Conservation (phyloP, 106 monocot species). For the Platanthera guangdongensis region DNA sequence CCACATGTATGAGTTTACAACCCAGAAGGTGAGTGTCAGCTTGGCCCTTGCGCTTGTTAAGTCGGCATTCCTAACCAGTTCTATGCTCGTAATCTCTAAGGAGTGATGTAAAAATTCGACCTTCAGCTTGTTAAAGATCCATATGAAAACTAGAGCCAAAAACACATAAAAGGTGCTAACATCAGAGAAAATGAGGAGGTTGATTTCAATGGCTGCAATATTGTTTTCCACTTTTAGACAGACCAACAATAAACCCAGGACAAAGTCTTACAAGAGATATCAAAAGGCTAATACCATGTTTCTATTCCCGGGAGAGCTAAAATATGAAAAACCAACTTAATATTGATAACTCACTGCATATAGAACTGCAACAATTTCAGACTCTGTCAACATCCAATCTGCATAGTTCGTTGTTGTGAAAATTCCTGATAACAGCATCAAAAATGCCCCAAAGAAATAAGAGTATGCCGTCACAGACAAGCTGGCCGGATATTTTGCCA, state of each 20-base stretch:
- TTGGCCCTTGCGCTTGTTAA: no score
- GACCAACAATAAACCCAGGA: neutral
- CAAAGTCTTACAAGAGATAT: neutral
- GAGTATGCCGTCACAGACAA: slow-evolving; percentile 88
- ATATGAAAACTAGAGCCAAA: no score
- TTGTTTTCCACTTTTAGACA: neutral
- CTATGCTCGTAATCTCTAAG: no score
- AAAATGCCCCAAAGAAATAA: slow-evolving; percentile 75
- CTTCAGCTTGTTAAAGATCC: no score
- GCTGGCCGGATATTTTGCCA: slow-evolving; percentile 78
- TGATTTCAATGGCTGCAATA: neutral
- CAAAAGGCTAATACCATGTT: neutral
- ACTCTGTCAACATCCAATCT: slow-evolving; percentile 67
- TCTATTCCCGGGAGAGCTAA: neutral
- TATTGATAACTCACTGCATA: slow-evolving; percentile 67
- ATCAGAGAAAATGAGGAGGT: no score
- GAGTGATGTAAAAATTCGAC: no score
- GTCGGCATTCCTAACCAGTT: no score
- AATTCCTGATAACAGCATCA: slow-evolving; percentile 76
- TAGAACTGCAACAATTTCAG: slow-evolving; percentile 70
- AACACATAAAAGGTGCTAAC: no score
- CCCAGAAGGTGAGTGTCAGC: no score
- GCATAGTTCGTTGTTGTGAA: slow-evolving; percentile 36
- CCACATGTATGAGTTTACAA: no score
- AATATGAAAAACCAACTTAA: neutral